phyloP scores from a whole-genome alignment of 2,329 filamentous ascomycete genomes.

The Neurospora crassa region DNA sequence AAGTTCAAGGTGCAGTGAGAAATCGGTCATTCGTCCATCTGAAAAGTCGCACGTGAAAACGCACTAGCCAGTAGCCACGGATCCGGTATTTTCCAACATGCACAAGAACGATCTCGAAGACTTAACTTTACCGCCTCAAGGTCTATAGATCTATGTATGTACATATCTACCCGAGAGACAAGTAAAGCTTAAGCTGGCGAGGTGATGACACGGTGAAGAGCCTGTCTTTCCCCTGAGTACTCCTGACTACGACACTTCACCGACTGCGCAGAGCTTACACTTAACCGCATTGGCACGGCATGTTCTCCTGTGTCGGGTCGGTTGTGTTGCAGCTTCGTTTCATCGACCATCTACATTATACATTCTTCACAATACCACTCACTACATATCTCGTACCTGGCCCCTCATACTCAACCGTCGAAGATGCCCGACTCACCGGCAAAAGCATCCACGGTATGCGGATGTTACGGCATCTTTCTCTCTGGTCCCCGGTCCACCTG shows the following conservation, averaged over 20 bases:
- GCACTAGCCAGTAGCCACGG: background rate
- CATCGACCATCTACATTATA: conserved; percentile 13
- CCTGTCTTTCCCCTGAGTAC: background rate
- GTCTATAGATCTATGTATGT: background rate
- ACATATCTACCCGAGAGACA: background rate
- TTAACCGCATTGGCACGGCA: background rate
- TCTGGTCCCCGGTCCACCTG: background rate
- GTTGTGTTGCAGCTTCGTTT: conserved; percentile 18
- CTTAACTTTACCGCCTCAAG: background rate
- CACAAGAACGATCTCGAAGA: background rate
- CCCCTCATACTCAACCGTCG: background rate
- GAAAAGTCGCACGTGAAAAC: background rate
- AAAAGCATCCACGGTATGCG: background rate
- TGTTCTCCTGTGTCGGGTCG: background rate
- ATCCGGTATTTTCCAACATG: background rate
- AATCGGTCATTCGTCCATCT: background rate
- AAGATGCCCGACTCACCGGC: background rate
- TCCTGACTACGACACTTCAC: background rate
- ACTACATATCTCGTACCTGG: background rate
- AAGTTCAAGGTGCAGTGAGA: background rate
- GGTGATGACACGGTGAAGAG: background rate
- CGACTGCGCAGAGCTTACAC: background rate
- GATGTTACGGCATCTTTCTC: background rate
- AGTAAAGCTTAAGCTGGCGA: background rate
- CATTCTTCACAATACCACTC: background rate